Evolutionary conservation across 306 rosid species (phyloP), one percentile per base, ranked within the genome.

Genomic region (Cucurbita pepo): DNA sequence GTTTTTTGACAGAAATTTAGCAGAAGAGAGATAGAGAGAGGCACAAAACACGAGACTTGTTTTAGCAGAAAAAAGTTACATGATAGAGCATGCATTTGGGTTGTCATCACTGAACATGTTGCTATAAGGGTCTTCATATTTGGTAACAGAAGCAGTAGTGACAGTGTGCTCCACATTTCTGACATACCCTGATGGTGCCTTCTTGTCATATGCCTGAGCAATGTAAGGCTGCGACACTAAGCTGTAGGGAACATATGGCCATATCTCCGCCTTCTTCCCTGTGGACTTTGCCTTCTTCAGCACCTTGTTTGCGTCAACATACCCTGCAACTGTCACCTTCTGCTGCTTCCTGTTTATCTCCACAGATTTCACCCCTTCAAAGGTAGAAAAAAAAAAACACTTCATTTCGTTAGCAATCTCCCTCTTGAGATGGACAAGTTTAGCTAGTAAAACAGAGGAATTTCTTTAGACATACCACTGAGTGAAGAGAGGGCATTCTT

Each of bases 21-120:
- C 72, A 65, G 80, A 12, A 40, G 40, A 37, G 38, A 22, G 19
- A 66, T 15, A 52, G 16, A 62, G 50, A 41, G 16, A 36, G 47
- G 51, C 40, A n/a, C 52, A 41, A 63, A 63, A 63, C 70, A 63
- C 6, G 18, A 66, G 65, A 66, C 72, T 66, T 66, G 19, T 65
- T 65, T 18, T 61, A 38, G 45, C 41, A 15, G 69, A 1, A 50
- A 50, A 50, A 7, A 61, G 44, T 66, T 89, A 94, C 99, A 94
- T 89, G 65, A 94, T 78, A 54, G 99, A 89, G 73, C 99, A 94
- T 11, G 99, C 99, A 77, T 94, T 94, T 60, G 99, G 96, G 83
- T 94, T 94, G 67, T 94, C 99, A 85, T 94, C 99, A 76, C 99
- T 94, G 80, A 94, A 94, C 88, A 94, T 86, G 85, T 77, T 82